These are phyloP conservation scores for Thalassiosira profunda DNA, from an alignment of 108 stramenopile species.

Conservation along the genomic window DNA sequence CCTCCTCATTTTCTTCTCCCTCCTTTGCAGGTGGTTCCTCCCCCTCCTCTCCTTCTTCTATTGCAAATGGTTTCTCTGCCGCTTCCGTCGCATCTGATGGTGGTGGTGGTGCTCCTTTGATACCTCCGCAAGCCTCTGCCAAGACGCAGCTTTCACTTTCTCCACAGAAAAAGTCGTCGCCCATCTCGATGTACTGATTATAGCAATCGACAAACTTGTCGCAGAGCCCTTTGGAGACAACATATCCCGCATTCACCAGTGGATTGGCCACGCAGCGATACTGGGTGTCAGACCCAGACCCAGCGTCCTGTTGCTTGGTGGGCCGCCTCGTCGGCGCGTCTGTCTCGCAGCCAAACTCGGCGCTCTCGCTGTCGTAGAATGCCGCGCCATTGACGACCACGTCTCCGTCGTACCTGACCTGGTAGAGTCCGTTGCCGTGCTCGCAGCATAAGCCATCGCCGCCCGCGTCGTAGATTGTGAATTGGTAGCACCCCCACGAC, in stretches of 20 bases:
- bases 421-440: slow-evolving; percentile 37
- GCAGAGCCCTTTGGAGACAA: slow-evolving; percentile 2
- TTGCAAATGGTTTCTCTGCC: too few species aligned
- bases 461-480: slow-evolving; percentile 36
- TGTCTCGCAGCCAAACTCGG: slow-evolving; percentile 19
- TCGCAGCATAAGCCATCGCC: slow-evolving; percentile 56
- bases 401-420: slow-evolving; percentile 25
- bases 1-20: too few species aligned
- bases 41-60: too few species aligned
- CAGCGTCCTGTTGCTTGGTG: background rate
- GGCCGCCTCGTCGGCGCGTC: background rate
- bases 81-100: too few species aligned
- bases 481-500: slow-evolving; percentile 32
- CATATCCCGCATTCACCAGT: slow-evolving; percentile 15
- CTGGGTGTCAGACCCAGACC: background rate
- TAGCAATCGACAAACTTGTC: slow-evolving; percentile 20
- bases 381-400: slow-evolving; percentile 13
- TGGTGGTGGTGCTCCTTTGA: too few species aligned
- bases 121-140: slow-evolving; percentile 3
- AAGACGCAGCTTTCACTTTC: slow-evolving; percentile 17
- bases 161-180: slow-evolving; percentile 32
- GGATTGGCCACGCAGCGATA: slow-evolving; percentile 10
- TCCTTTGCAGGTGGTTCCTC: too few species aligned
- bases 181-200: slow-evolving; percentile 18
- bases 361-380: slow-evolving; percentile 37